phyloP scores from a whole-genome alignment of 139 green algal genomes.

The Picochlorum sp. region DNA sequence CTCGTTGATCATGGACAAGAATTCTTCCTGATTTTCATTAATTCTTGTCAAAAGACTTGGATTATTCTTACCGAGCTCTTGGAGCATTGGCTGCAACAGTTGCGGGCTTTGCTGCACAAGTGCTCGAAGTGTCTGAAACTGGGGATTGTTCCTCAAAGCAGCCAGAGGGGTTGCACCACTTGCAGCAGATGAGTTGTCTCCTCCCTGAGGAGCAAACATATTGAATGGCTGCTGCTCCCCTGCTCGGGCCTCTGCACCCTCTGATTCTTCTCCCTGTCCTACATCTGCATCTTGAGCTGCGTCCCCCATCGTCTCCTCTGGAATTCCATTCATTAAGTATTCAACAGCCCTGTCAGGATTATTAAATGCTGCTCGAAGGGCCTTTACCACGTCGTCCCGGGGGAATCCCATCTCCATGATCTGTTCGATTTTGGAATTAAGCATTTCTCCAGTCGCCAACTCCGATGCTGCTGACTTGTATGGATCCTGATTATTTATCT shows the following conservation, averaged over 20 bases:
- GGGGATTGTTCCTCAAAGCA: conserved; percentile 64
- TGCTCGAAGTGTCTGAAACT: conserved; percentile 79
- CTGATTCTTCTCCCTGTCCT: conserved; percentile 8
- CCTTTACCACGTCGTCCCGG: conserved; percentile 59
- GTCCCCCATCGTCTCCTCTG: conserved; percentile 22
- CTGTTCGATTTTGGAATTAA: conserved; percentile 58
- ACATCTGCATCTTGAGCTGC: conserved; percentile 13
- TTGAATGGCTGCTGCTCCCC: conserved; percentile 63
- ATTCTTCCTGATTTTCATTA: conserved; percentile 77
- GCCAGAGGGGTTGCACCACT: conserved; percentile 49
- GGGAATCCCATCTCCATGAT: conserved; percentile 95
- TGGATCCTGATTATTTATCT: conserved; percentile 1
- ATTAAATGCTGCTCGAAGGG: conserved; percentile 96
- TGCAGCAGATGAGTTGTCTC: conserved; percentile 18
- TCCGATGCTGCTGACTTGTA: conserved; percentile 50
- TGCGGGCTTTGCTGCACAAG: conserved; percentile 84
- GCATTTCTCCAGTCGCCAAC: conserved; percentile 56
- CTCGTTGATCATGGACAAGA: conserved; percentile 87
- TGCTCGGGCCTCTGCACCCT: conserved; percentile 2
- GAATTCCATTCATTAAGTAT: conserved; percentile 94
- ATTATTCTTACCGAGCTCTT: conserved; percentile 86
- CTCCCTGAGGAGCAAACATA: conserved; percentile 65
- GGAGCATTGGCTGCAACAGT: conserved; percentile 94
- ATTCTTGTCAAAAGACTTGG: conserved; percentile 83
- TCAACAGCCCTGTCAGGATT: conserved; percentile 98